Base-by-base conservation (phyloP, 495 filamentous ascomycete species). In the Oidiodendron maius region DNA sequence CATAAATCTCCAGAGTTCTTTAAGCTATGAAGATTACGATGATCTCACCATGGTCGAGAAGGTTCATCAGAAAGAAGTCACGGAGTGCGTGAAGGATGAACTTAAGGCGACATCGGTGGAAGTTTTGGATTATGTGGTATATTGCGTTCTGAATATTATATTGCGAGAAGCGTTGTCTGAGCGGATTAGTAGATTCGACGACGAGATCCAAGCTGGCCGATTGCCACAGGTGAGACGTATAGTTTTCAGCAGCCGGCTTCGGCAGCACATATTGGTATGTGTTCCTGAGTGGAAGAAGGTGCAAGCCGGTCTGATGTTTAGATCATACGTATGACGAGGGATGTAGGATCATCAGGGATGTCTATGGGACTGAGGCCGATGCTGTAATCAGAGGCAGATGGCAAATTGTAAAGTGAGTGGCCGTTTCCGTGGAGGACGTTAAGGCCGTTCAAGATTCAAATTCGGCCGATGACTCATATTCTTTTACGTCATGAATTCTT, bases 361-460 rank as follows among this genome's bases (percentile, higher is more conserved):
- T 38, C 15, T 47, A 37, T 12, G 32, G 16, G 20, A 17, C 25
- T 4, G 15, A 28, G 18, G 44, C 44, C 2, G 44, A 32, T 10
- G 23, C 25, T 8, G 22, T 47, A 3, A 20, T 47, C 17, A 24
- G 18, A 11, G 30, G 22, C 18, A 21, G 18, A 3, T 47, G 44
- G 44, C 44, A 47, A 39, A 16, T 38, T 25, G 22, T 47, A 2
- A 47, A 47, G 44, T 47, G 15, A 46, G 28, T 36, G 28, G 28
- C 8, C 28, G 28, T 8, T 32, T 32, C 28, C 28, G 28, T 32
- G 28, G 28, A 32, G 28, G 28, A 8, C 28, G n/a, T n/a, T 32
- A n/a, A 32, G 8, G 28, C 28, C 28, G n/a, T 32, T 32, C 28
- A 32, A 8, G 28, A 8, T 32, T 32, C 28, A n/a, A n/a, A 32